Evolutionary conservation across 257 asterid species (phyloP).

Genomic region (Rehmannia glutinosa): DNA sequence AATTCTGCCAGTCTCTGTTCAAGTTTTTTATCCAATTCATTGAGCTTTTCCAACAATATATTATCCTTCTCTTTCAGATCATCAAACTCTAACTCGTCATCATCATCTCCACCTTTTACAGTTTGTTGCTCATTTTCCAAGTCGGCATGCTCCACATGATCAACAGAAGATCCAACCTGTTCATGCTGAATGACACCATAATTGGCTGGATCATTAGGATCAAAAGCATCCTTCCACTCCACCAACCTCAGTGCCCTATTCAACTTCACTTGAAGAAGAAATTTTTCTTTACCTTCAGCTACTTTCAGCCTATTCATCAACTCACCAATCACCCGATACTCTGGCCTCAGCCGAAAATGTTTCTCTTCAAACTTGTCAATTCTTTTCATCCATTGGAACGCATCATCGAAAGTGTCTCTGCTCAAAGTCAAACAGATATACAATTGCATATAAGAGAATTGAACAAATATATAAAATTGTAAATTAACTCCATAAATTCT

Average conservation of each 20-base stretch:
- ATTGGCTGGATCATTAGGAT: slow-evolving; percentile 82
- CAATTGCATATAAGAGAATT: not conserved
- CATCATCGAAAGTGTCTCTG: slow-evolving; percentile 74
- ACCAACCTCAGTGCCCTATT: slow-evolving; percentile 82
- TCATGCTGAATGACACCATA: slow-evolving; percentile 66
- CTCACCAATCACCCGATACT: slow-evolving; percentile 88
- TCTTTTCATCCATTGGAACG: slow-evolving; percentile 65
- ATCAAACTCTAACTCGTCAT: slow-evolving; percentile 57
- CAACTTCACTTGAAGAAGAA: slow-evolving; percentile 78
- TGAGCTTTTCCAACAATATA: slow-evolving; percentile 64
- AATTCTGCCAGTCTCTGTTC: slow-evolving; percentile 74
- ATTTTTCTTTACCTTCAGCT: slow-evolving; percentile 86
- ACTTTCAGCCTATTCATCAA: slow-evolving; percentile 82
- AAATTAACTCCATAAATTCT: not conserved
- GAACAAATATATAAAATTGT: not conserved
- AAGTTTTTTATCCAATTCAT: slow-evolving; percentile 62
- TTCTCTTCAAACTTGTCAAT: slow-evolving; percentile 80
- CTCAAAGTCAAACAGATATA: slow-evolving; percentile 23
- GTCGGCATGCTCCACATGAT: slow-evolving; percentile 43
- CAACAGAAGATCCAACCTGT: slow-evolving; percentile 43
- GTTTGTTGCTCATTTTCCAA: slow-evolving; percentile 44
- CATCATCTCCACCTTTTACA: slow-evolving; percentile 40
- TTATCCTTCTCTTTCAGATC: slow-evolving; percentile 83
- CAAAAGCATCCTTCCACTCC: slow-evolving; percentile 69
- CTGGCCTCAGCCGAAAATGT: slow-evolving; percentile 65